phyloP scores from a whole-genome alignment of 495 filamentous ascomycete species.

The Tuber aestivum region DNA sequence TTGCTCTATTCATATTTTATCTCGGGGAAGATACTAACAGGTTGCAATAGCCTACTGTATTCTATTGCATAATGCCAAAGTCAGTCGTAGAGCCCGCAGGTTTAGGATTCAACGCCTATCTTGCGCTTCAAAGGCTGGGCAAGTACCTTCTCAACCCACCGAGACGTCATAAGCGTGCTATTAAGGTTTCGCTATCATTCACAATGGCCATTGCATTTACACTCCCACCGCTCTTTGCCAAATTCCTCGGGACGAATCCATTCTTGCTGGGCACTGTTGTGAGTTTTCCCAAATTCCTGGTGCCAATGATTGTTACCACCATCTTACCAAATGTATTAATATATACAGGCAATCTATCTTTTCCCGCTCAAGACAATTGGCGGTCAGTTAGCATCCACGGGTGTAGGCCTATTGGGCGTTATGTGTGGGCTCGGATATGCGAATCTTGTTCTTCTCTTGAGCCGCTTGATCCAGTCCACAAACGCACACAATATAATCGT shows the following conservation, averaged over 20 bases:
- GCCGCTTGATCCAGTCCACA: constrained; percentile 22
- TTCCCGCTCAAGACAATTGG: constrained; percentile 39
- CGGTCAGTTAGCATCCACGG: constrained; percentile 36
- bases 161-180: constrained; percentile 30
- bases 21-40: background rate
- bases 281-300: constrained; percentile 11
- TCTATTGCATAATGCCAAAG: background rate
- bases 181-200: constrained; percentile 33
- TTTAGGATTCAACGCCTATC: constrained; percentile 16
- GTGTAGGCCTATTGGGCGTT: constrained; percentile 29
- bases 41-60: background rate
- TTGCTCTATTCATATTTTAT: background rate
- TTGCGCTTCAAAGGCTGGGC: constrained; percentile 18
- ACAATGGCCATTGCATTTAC: constrained; percentile 37
- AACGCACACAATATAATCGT: constrained; percentile 14
- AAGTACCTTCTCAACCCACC: constrained; percentile 20
- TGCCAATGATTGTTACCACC: background rate
- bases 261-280: constrained; percentile 41
- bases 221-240: constrained; percentile 25
- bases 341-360: constrained; percentile 40
- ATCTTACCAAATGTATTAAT: constrained; percentile 1
- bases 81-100: background rate
- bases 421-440: constrained; percentile 34
- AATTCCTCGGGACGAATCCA: constrained; percentile 35
- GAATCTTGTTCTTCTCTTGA: constrained; percentile 35